Base-by-base conservation (phyloP, 805 yeast genomes). In the Wickerhamomyces ciferrii region DNA sequence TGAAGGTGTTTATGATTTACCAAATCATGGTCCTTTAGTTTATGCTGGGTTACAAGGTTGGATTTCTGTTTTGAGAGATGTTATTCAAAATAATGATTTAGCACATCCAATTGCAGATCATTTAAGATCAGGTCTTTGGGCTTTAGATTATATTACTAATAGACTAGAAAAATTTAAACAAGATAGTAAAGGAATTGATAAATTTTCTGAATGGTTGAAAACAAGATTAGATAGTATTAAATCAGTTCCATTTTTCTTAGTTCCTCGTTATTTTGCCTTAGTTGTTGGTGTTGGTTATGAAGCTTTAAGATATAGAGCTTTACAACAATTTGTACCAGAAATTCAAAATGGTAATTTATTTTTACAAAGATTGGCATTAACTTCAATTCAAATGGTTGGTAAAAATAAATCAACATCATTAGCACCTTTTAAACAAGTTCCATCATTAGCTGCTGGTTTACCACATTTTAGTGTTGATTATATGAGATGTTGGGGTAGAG, bases 401-500 rank as follows among this genome's bases (percentile, higher is more conserved):
- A 57, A 53, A 23, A 77, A 84, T 76, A 74, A 79, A 41, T 79
- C 81, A 21, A 87, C 97, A 0, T 87, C 97, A 0, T 71, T 94
- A 45, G 67, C 73, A 24, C 95, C 98, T 2, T 69, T 68, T 37
- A 67, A 72, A 11, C 67, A 72, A 39, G 76, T 81, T 15, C 86
- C 96, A 2, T 79, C 87, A 38, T 72, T 92, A 78, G 96, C 98
- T 15, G 99, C 99, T 2, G 99, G 98, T 1, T 74, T 92, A 50
- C 99, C 99, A 2, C 97, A 90, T 66, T 92, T 92, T 68, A 83
- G 94, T 61, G 78, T 76, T 48, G 89, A 85, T 53, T 91, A 86
- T 65, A 90, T 92, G 96, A 76, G 99, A 64, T 89, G 97, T 62
- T 92, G 99, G 99, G 99, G 99, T 20, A 78, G 99, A 60, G 99